A percentile compares a stretch with the other conserved stretches of the same genome.
Conservation (phyloP, 2,329 filamentous ascomycete species). For the Ascochyta lentis region DNA sequence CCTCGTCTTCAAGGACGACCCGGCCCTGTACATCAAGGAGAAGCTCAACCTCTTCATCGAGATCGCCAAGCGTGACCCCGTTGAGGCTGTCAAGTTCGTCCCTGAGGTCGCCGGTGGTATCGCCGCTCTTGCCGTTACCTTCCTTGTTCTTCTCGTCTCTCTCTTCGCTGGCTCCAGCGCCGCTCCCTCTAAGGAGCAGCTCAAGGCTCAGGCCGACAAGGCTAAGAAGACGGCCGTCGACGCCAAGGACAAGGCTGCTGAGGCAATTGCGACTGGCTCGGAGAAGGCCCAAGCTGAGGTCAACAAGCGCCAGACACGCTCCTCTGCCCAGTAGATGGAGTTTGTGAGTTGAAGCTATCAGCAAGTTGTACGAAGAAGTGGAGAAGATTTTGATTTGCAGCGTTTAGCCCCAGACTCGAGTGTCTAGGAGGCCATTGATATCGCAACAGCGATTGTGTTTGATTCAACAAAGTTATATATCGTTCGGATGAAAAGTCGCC, state of each 20-base stretch:
- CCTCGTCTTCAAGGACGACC: constrained; percentile 90
- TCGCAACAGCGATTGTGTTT: constrained; percentile 28
- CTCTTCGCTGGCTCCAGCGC: constrained; percentile 70
- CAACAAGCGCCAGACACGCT: constrained; percentile 65
- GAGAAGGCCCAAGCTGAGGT: constrained; percentile 77
- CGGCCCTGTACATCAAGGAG: constrained; percentile 85
- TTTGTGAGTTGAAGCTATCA: constrained; percentile 7
- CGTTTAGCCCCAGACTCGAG: constrained; percentile 18
- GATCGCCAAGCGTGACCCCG: constrained; percentile 80
- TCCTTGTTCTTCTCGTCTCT: constrained; percentile 73
- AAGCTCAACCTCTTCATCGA: constrained; percentile 91
- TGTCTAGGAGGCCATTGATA: constrained; percentile 23
- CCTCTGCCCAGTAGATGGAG: constrained; percentile 38
- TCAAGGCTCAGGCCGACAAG: constrained; percentile 76
- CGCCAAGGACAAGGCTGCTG: constrained; percentile 74
- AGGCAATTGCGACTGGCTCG: constrained; percentile 64
- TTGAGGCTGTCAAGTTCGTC: constrained; percentile 85
- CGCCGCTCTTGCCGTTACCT: constrained; percentile 70
- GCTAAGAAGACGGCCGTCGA: constrained; percentile 74
- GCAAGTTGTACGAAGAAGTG: not conserved
- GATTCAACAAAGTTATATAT: constrained; percentile 32
- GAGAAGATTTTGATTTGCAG: constrained; percentile 3
- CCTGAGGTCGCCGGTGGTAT: constrained; percentile 88
- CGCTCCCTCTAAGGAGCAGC: constrained; percentile 67
- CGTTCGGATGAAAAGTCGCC: constrained; percentile 36